Evolutionary conservation across 164 flowering plant species (phyloP), one percentile per base, ranked within the genome.

Genomic region (Annona cherimola): DNA sequence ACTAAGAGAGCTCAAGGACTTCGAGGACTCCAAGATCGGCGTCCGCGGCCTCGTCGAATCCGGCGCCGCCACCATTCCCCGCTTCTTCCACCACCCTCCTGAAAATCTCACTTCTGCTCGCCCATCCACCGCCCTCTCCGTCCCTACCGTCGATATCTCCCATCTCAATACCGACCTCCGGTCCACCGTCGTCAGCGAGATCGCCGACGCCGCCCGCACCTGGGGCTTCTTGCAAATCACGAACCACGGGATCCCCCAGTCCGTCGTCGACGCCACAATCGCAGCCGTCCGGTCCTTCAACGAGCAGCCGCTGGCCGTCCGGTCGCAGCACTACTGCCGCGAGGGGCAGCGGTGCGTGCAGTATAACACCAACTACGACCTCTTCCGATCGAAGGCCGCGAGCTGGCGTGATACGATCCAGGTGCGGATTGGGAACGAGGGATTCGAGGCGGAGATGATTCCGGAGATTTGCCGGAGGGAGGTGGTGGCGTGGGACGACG

Each of bases 31-130:
- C 39, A 88, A 86, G 71, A 57, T 75, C 59, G 93, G 96, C 42
- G 90, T 87, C 3, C 87, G 87, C 68, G 96, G 96, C 68, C 84
- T 88, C 11, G 75, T 80, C 26, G 93, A 88, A 70, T 84, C 89
- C 4, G 92, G 90, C 74, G 57, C 84, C 72, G 74, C 81, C 45
- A 12, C 84, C 78, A 83, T 91, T 74, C 93, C 96, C 19, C 76
- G 81, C 9, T 57, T 86, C 73, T 91, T 91, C 78, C 11, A 82
- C 70, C 89, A 87, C 79, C 86, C 85, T 4, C 83, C 86, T 4
- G 83, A 81, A 19, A 66, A 75, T n/a, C 81, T 81, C 46, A 59
- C 67, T 43, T 4, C 20, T 39, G 71, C 40, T 20, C 57, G 59
- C 1, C 8, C 8, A n/a, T n/a, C n/a, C n/a, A n/a, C n/a, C n/a